Evolutionary conservation across 305 asterid genomes (phyloP), one percentile per base, ranked within the genome.

Genomic region (Ajuga reptans): DNA sequence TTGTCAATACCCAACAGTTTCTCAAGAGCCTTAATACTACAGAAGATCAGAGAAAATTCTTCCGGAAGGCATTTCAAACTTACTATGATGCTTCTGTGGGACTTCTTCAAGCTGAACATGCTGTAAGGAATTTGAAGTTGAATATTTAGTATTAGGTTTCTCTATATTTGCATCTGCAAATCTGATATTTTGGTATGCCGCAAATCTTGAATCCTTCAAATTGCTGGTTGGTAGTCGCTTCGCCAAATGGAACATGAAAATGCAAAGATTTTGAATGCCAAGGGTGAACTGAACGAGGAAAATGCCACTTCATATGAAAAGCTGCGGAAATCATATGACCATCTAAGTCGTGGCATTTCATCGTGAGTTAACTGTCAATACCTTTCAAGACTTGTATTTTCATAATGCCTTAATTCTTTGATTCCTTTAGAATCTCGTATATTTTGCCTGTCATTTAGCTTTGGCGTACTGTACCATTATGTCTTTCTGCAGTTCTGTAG

Each of bases 221-320:
- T 73, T 70, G 72, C 62, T 74, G 58, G 69, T 71, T 76, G 78
- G 78, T 52, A 94, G 98, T 86, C 93, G 41, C 98, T 94, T 82
- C 94, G 95, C 77, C 96, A 89, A 83, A 84, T 94, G 95, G 99
- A 94, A 87, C 95, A 85, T 71, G 98, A 94, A 78, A 94, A 94
- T 79, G 91, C 91, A 5, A 94, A 94, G 91, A 86, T 84, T 75
- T 74, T 94, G 84, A 89, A 92, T 82, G 95, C 98, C 53, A 94
- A 91, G 84, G 99, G 99, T 72, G 99, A 91, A 86, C 78, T 94
- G 72, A 88, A 87, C 53, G 99, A 91, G 76, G 99, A 94, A 80
- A 89, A 79, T 79, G 89, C 96, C 63, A 75, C 94, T 60, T 82
- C 95, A 47, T 94, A 94, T 66, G 99, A 94, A 78, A 94, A 85